Conservation (phyloP, 2,329 filamentous ascomycete genomes). For the Phyllosticta ampelicida region DNA sequence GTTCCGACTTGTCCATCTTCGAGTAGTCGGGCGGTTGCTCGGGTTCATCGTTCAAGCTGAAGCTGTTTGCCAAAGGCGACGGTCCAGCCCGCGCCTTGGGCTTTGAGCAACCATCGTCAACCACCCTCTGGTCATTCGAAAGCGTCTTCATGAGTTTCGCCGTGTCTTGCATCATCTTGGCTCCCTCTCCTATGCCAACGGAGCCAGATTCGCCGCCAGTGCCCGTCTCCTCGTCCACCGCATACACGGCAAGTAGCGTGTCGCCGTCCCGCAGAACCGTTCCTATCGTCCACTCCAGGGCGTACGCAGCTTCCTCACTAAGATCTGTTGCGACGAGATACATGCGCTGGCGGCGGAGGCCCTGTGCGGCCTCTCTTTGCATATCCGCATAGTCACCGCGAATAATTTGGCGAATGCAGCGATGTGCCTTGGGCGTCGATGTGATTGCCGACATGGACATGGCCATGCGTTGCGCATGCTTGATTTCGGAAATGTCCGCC, state of each 20-base stretch:
- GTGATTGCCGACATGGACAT: conserved; percentile 72
- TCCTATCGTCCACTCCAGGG: conserved; percentile 93
- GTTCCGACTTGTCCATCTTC: conserved; percentile 47
- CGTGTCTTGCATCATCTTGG: conserved; percentile 65
- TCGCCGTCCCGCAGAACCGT: conserved; percentile 91
- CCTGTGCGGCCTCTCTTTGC: conserved; percentile 66
- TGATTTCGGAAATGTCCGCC: conserved; percentile 72
- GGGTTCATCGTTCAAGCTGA: conserved; percentile 20
- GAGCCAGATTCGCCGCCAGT: conserved; percentile 38
- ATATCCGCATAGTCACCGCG: conserved; percentile 75
- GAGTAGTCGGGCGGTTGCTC: conserved; percentile 22
- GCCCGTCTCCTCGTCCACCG: conserved; percentile 70
- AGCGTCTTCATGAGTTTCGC: conserved; percentile 60
- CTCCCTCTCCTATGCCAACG: conserved; percentile 57
- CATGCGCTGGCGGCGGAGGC: conserved; percentile 68
- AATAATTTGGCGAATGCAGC: conserved; percentile 80
- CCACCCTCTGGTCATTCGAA: conserved; percentile 26
- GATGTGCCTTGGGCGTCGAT: conserved; percentile 62
- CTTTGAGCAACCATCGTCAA: conserved; percentile 19
- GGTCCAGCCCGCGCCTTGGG: conserved; percentile 19
- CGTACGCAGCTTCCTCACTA: conserved; percentile 88
- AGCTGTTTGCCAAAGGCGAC: conserved; percentile 24
- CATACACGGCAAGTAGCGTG: conserved; percentile 86
- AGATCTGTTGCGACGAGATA: conserved; percentile 95
- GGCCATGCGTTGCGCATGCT: conserved; percentile 73